Evolutionary conservation across 2,329 filamentous ascomycete species (phyloP).

Genomic region (Nakataea oryzae): DNA sequence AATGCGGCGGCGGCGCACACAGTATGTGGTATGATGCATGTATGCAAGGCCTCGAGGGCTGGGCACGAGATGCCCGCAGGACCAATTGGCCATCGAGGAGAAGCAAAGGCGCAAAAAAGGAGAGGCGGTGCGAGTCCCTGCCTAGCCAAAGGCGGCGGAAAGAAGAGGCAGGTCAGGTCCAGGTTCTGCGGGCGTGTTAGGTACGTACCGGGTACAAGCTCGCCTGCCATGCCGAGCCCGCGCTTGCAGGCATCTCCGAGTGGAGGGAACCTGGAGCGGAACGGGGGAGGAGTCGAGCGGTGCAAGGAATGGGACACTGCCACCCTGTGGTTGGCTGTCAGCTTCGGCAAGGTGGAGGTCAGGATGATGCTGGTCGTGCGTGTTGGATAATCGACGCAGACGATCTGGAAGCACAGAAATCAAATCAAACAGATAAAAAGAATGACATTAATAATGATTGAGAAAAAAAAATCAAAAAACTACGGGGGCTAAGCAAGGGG

Average conservation of each 20-base stretch:
- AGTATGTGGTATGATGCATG: background rate
- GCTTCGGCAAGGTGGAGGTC: background rate
- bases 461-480: background rate
- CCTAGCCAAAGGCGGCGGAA: background rate
- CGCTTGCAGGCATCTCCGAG: background rate
- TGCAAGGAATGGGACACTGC: background rate
- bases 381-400: slow-evolving; percentile 1
- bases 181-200: no score
- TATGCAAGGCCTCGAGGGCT: background rate
- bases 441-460: no score
- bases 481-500: no score
- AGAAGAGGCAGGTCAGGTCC: background rate
- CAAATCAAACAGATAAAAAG: no score
- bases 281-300: background rate
- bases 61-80: background rate
- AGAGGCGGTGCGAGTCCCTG: slow-evolving; percentile 1
- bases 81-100: background rate
- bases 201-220: background rate
- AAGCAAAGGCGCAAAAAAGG: slow-evolving; percentile 1
- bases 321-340: background rate
- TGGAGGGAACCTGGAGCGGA: background rate
- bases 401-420: background rate
- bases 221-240: background rate
- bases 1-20: background rate
- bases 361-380: background rate